These are phyloP conservation scores for Seiridium cupressi DNA, from an alignment of 2,329 filamentous ascomycete species.

Conservation along the genomic window DNA sequence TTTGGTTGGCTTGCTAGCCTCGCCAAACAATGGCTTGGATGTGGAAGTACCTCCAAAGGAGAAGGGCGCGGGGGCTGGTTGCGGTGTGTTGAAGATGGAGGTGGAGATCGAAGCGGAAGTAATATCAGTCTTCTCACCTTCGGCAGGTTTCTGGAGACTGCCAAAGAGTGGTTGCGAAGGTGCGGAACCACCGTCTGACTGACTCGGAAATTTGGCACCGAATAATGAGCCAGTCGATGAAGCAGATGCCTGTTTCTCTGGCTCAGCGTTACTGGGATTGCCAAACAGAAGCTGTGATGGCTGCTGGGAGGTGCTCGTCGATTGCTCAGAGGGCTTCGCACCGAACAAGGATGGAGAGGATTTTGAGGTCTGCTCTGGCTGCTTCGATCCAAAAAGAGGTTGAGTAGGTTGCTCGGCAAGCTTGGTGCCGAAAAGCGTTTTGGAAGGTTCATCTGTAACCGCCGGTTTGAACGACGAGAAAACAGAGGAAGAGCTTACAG, in stretches of 20 bases:
- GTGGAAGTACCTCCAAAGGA: slow-evolving; percentile 14
- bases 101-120: slow-evolving; percentile 5
- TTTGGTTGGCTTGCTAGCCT: slow-evolving; percentile 10
- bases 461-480: neutral
- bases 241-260: slow-evolving; percentile 3
- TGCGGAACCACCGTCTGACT: slow-evolving; percentile 5
- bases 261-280: neutral
- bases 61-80: slow-evolving; percentile 14
- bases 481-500: slow-evolving; percentile 12
- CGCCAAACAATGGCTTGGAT: slow-evolving; percentile 13
- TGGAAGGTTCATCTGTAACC: neutral
- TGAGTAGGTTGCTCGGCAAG: slow-evolving; percentile 22
- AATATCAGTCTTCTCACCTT: slow-evolving; percentile 12
- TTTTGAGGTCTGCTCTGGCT: neutral
- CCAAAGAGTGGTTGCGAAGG: slow-evolving; percentile 18
- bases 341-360: slow-evolving; percentile 11
- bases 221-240: slow-evolving; percentile 15
- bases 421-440: neutral
- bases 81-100: slow-evolving; percentile 20
- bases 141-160: slow-evolving; percentile 12
- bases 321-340: neutral
- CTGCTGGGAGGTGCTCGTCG: slow-evolving; percentile 12
- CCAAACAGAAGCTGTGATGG: slow-evolving; percentile 4
- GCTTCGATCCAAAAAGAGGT: neutral
- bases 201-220: slow-evolving; percentile 11